phyloP scores from a whole-genome alignment of 345 rosid species.

The Limnanthes douglasii region DNA sequence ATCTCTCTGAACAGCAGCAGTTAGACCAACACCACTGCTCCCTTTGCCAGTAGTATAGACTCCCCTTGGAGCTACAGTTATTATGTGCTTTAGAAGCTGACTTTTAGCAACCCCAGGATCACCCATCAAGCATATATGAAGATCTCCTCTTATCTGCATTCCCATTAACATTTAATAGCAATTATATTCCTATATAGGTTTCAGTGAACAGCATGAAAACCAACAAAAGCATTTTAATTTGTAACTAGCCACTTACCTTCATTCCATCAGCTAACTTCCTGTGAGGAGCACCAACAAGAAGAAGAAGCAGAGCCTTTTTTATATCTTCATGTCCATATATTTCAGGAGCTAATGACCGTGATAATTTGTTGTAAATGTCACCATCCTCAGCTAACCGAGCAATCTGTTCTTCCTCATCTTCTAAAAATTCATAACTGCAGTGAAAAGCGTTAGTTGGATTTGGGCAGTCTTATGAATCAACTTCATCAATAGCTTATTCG shows the following conservation, averaged over 20 bases:
- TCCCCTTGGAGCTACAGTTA: slow-evolving; percentile 89
- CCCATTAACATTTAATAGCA: not conserved
- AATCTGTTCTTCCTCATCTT: slow-evolving; percentile 84
- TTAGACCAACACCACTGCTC: slow-evolving; percentile 98
- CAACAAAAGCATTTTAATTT: not conserved
- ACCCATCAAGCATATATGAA: slow-evolving; percentile 95
- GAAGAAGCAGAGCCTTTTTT: slow-evolving; percentile 87
- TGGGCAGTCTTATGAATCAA: no score
- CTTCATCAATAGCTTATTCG: no score
- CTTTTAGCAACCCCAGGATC: slow-evolving; percentile 99
- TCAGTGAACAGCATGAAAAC: slow-evolving; percentile 1
- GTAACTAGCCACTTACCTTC: slow-evolving; percentile 45
- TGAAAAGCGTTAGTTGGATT: no score
- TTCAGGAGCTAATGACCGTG: slow-evolving; percentile 89
- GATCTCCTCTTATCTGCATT: slow-evolving; percentile 90
- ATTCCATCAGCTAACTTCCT: slow-evolving; percentile 89
- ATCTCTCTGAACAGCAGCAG: slow-evolving; percentile 97
- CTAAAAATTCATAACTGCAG: slow-evolving; percentile 72
- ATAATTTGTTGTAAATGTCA: slow-evolving; percentile 85
- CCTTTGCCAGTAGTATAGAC: slow-evolving; percentile 95
- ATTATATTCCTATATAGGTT: not conserved
- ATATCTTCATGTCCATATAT: slow-evolving; percentile 99
- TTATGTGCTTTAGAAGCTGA: slow-evolving; percentile 98
- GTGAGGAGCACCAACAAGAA: slow-evolving; percentile 96
- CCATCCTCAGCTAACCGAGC: slow-evolving; percentile 89